phyloP scores from a whole-genome alignment of 2,329 filamentous ascomycete species.

The Cadophora sp. region DNA sequence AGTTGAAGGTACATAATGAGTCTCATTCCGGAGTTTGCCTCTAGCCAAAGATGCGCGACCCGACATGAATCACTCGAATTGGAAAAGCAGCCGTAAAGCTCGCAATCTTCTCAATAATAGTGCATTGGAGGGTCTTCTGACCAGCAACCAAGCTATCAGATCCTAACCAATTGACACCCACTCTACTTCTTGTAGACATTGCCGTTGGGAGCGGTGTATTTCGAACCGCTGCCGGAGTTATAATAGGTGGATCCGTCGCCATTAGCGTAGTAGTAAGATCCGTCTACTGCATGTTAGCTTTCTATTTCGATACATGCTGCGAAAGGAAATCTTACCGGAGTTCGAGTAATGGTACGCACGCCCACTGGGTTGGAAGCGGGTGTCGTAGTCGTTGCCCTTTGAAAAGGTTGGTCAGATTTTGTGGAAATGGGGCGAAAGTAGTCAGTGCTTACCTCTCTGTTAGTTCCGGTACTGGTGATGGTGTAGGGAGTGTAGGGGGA shows the following conservation, averaged over 20 bases:
- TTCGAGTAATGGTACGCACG: constrained; percentile 73
- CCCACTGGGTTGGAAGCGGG: constrained; percentile 65
- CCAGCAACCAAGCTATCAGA: background rate
- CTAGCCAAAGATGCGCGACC: no score
- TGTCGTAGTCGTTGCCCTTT: constrained; percentile 73
- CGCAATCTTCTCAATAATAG: background rate
- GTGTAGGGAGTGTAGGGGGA: constrained; percentile 46
- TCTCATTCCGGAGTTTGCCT: background rate
- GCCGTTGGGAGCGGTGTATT: constrained; percentile 64
- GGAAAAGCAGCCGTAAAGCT: background rate
- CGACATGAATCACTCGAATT: no score
- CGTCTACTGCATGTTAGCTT: constrained; percentile 51
- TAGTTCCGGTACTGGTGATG: constrained; percentile 57
- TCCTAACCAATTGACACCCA: background rate
- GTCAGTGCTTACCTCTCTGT: constrained; percentile 59
- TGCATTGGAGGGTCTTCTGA: no score
- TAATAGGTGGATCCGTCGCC: constrained; percentile 72
- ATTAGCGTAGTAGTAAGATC: constrained; percentile 79
- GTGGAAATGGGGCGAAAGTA: background rate
- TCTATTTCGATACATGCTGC: background rate
- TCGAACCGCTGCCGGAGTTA: constrained; percentile 64
- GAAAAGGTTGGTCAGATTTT: background rate
- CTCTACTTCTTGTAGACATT: constrained; percentile 38
- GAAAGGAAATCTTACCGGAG: constrained; percentile 47
- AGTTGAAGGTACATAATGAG: no score